phyloP scores from a whole-genome alignment of 2,329 filamentous ascomycete species.

The Aspergillus calidoustus region DNA sequence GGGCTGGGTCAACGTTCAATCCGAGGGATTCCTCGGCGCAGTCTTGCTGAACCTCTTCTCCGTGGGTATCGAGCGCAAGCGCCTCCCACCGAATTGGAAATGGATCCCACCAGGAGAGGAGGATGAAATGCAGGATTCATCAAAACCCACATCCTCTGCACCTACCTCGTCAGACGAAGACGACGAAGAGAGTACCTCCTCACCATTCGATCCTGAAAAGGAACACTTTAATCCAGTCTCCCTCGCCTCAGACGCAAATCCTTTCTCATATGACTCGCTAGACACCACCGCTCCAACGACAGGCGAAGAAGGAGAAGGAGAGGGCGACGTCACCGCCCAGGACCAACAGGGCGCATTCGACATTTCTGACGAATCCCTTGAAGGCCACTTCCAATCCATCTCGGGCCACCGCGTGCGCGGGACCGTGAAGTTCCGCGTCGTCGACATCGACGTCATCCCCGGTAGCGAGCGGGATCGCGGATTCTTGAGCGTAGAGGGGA shows the following conservation, averaged over 20 bases:
- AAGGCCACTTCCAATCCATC: conserved; percentile 77
- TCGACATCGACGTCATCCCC: conserved; percentile 75
- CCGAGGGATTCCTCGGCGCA: conserved; percentile 84
- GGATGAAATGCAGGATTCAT: conserved; percentile 19
- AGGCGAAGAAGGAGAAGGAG: conserved; percentile 25
- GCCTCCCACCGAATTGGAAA: conserved; percentile 77
- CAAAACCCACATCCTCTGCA: conserved; percentile 10
- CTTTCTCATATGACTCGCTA: conserved; percentile 25
- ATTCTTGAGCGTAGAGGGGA: conserved; percentile 85
- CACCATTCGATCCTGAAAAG: conserved; percentile 41
- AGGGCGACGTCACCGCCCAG: conserved; percentile 52
- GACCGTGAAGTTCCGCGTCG: conserved; percentile 75
- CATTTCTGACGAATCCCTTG: conserved; percentile 50
- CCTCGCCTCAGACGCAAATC: conserved; percentile 38
- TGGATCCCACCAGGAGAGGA: conserved; percentile 69
- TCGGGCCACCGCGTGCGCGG: conserved; percentile 72
- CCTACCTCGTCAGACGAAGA: conserved; percentile 36
- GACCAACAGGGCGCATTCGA: neutral
- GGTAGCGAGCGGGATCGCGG: conserved; percentile 73
- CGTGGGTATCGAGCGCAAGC: conserved; percentile 76
- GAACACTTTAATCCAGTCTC: conserved; percentile 46
- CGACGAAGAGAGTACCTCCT: conserved; percentile 22
- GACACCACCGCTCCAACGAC: conserved; percentile 32
- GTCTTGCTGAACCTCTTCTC: conserved; percentile 93
- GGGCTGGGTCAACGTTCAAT: conserved; percentile 83